Base-by-base conservation (phyloP, 78 protist species). In the Dictyostelium capitatum region DNA sequence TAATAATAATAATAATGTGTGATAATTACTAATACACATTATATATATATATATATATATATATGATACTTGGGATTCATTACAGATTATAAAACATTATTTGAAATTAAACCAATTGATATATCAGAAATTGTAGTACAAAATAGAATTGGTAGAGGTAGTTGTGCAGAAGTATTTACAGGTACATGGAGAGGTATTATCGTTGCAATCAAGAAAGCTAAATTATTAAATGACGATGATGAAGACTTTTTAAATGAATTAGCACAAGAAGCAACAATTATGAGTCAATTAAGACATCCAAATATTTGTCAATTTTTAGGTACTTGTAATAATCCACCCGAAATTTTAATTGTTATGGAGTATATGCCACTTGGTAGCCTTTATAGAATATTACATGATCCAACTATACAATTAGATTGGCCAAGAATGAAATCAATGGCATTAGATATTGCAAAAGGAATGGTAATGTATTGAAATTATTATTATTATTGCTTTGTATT, bases 251-350 rank as follows among this genome's bases (percentile, higher is more conserved):
- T 87, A 19, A 78, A 80, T 28, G 93, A 87, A 50, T 50, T 87
- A 51, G 93, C 93, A 20, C 93, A 87, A 57, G 93, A 87, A 37
- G 93, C 93, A 6, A 78, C 93, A 17, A 87, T 87, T n/a, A 87
- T 87, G 93, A 57, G 78, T n/a, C 93, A 87, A 77, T 37, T 95
- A 17, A 79, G 95, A 43, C 97, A 95, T 54, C 97, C 97, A 50
- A 95, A 95, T 56, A 72, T 95, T 41, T 85, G 93, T 62, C 97
- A 95, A 53, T 95, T 95, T 83, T 77, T 95, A 14, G 97, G 97
- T 17, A 79, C 94, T 6, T 95, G 97, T 73, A 81, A 80, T 43
- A 82, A 59, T 46, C 89, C 90, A 53, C 97, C 97, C 1, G 89
- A 95, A 70, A 84, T 95, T n/a, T 72, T 91, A 48, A 89, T 95